A percentile compares a stretch with the other conserved stretches of the same genome.
Evolutionary conservation across 768 basidiomycete species (phyloP).

Genomic region (Fistulinella prunicolor): DNA sequence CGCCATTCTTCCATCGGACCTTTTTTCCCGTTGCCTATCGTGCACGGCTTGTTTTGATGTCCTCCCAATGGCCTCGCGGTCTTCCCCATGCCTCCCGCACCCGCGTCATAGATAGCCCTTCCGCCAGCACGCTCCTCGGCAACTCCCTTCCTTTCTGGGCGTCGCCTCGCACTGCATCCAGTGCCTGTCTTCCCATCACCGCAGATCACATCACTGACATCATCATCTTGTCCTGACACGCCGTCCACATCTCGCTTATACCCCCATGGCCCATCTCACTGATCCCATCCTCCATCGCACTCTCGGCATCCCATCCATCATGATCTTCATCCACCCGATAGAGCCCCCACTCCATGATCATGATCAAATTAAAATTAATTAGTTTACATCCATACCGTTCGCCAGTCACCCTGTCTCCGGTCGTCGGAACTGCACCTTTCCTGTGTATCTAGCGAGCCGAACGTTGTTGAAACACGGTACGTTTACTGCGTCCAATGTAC

Average conservation of each 20-base stretch:
- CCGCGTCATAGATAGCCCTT: conserved; percentile 14
- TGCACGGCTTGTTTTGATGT: too few species aligned
- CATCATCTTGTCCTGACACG: conserved; percentile 4
- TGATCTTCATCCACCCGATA: too few species aligned
- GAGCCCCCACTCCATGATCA: too few species aligned
- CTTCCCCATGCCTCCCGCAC: conserved; percentile 5
- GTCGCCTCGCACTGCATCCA: neutral
- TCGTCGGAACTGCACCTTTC: too few species aligned
- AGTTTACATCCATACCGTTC: too few species aligned
- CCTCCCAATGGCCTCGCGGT: neutral
- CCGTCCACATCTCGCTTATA: conserved; percentile 1
- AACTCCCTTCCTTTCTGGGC: neutral
- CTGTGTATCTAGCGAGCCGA: too few species aligned
- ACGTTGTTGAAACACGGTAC: too few species aligned
- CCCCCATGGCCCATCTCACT: neutral
- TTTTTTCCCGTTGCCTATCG: conserved; percentile 1
- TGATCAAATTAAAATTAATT: too few species aligned
- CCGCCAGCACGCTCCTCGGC: conserved; percentile 1
- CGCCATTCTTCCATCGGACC: conserved; percentile 14
- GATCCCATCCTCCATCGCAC: conserved; percentile 5
- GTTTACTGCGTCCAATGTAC: too few species aligned
- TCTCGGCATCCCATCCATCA: too few species aligned
- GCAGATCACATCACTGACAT: conserved; percentile 23
- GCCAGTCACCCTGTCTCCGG: too few species aligned
- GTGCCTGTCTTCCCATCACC: conserved; percentile 10